Percentiles rank a stretch among this genome's conserved stretches.
Evolutionary conservation across 2,329 filamentous ascomycete species (phyloP).

Genomic region (Emergomyces pasteurianus): DNA sequence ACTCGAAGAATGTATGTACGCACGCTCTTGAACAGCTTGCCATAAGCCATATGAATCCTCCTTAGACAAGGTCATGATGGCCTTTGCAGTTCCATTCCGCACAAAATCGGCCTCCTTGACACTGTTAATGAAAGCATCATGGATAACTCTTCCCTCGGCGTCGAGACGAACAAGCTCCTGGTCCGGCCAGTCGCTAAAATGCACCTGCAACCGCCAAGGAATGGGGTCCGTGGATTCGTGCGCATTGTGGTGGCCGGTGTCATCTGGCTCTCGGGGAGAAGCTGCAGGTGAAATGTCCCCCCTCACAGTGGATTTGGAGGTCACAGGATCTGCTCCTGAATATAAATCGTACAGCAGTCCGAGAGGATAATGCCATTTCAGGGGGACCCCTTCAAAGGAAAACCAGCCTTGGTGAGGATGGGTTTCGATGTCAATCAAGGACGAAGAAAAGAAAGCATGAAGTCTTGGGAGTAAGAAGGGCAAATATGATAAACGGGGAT

Average conservation of each 20-base stretch:
- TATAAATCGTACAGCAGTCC: constrained; percentile 61
- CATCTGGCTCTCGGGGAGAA: neutral
- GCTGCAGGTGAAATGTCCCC: constrained; percentile 10
- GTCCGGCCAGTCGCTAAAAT: constrained; percentile 47
- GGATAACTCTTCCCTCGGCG: constrained; percentile 41
- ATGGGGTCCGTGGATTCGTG: constrained; percentile 19
- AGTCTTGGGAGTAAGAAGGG: constrained; percentile 52
- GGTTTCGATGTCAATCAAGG: constrained; percentile 46
- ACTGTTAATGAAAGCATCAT: constrained; percentile 56
- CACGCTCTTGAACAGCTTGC: constrained; percentile 64
- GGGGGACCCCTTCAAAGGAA: constrained; percentile 53
- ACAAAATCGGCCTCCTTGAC: constrained; percentile 78
- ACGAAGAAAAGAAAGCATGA: constrained; percentile 48
- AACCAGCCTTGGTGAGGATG: constrained; percentile 47
- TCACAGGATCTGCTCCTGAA: constrained; percentile 40
- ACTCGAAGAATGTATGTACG: constrained; percentile 15
- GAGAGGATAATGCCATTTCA: constrained; percentile 62
- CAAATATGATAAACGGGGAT: constrained; percentile 56
- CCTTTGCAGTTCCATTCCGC: constrained; percentile 75
- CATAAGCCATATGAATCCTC: constrained; percentile 73
- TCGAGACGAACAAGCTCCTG: constrained; percentile 49
- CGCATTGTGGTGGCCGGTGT: neutral
- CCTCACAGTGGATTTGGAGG: constrained; percentile 17
- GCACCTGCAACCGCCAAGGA: constrained; percentile 53
- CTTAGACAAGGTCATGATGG: constrained; percentile 80